Percentiles rank a stretch among this genome's conserved stretches.
phyloP scores from a whole-genome alignment of 106 monocot genomes.

The Dendrobium chrysotoxum region DNA sequence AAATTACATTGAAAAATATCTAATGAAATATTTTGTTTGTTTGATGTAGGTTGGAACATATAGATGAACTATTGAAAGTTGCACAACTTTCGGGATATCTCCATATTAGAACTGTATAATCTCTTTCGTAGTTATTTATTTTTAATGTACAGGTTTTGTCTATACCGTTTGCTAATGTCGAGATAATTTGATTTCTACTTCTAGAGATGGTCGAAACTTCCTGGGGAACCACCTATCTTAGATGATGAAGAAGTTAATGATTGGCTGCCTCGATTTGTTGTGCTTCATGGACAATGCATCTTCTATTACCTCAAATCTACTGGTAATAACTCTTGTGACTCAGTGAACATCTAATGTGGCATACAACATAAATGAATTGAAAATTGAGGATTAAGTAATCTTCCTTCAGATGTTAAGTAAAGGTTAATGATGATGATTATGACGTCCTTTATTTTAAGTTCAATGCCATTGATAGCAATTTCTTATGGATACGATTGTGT shows the following conservation, averaged over 20 bases:
- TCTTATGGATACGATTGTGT: neutral
- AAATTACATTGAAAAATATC: neutral
- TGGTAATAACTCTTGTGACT: constrained; percentile 32
- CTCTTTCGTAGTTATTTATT: neutral
- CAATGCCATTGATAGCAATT: neutral
- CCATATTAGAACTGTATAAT: constrained; percentile 69
- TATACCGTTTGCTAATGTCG: neutral
- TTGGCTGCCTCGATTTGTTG: constrained; percentile 89
- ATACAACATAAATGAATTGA: neutral
- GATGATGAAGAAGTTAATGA: constrained; percentile 87
- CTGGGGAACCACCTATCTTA: constrained; percentile 89
- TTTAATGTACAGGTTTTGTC: neutral
- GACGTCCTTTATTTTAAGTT: neutral
- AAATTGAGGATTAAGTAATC: neutral
- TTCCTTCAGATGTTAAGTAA: neutral
- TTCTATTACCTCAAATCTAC: constrained; percentile 81
- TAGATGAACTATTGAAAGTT: constrained; percentile 85
- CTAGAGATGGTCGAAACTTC: constrained; percentile 86
- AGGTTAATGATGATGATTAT: neutral
- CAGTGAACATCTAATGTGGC: neutral
- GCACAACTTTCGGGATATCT: constrained; percentile 79
- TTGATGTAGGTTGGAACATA: constrained; percentile 65
- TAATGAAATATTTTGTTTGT: neutral
- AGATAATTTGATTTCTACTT: constrained; percentile 7
- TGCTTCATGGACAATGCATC: constrained; percentile 72